phyloP scores from a whole-genome alignment of 2,329 filamentous ascomycete species.

The Pseudopithomyces maydicus region DNA sequence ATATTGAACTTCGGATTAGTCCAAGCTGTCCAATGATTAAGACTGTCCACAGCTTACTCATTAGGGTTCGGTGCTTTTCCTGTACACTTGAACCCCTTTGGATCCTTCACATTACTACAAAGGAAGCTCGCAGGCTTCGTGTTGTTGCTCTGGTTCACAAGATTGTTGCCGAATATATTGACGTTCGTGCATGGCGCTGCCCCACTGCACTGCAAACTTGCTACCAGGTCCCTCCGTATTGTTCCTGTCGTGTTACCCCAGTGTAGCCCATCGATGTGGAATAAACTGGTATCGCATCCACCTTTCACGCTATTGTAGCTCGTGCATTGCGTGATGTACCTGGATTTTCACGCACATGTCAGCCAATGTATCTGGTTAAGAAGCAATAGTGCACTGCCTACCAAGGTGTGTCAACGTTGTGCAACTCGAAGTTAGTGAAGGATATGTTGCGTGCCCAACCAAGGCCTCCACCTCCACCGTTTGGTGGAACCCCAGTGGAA shows the following conservation, averaged over 20 bases:
- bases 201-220: constrained; percentile 17
- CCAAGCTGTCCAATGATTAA: no score
- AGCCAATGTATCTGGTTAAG: neutral
- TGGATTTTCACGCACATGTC: neutral
- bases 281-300: constrained; percentile 44
- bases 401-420: constrained; percentile 30
- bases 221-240: neutral
- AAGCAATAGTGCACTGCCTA: neutral
- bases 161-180: constrained; percentile 7
- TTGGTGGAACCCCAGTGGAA: constrained; percentile 56
- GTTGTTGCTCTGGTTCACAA: constrained; percentile 9
- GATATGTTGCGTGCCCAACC: constrained; percentile 48
- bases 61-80: constrained; percentile 4
- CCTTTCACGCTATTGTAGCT: constrained; percentile 35
- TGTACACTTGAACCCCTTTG: constrained; percentile 10
- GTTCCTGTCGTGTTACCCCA: constrained; percentile 32
- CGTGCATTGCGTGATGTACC: constrained; percentile 45
- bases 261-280: constrained; percentile 42
- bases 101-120: constrained; percentile 12
- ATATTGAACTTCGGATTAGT: no score
- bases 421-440: constrained; percentile 37
- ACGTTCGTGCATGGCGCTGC: constrained; percentile 14
- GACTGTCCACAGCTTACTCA: no score
- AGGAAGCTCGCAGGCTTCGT: constrained; percentile 5
- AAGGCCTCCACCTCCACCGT: constrained; percentile 61